Conservation (phyloP, 1,139 yeast species). For the Pichia sp. region DNA sequence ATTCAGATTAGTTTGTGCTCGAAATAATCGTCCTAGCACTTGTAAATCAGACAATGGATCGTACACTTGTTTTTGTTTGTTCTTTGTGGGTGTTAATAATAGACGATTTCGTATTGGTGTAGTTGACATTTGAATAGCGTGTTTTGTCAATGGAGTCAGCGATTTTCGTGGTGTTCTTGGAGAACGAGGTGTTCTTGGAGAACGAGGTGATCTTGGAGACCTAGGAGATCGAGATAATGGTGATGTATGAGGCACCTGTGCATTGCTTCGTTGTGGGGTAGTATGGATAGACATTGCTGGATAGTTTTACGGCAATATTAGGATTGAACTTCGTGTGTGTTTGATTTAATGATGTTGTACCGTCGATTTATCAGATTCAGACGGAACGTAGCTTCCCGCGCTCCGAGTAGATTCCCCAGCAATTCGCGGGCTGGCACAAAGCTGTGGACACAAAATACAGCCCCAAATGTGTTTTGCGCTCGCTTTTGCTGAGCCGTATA, state of each 20-base stretch:
- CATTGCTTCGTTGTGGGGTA: constrained; percentile 6
- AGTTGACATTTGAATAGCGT: constrained; percentile 26
- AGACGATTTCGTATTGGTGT: constrained; percentile 28
- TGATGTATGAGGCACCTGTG: no score
- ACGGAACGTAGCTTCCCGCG: no score
- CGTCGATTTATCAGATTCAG: no score
- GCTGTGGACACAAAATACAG: no score
- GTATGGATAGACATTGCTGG: constrained; percentile 8
- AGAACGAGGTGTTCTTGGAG: constrained; percentile 10
- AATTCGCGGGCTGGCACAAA: no score
- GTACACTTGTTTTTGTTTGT: constrained; percentile 22
- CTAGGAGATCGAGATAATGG: background rate
- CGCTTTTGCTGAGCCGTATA: no score
- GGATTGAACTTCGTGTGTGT: no score
- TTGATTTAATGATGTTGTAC: no score
- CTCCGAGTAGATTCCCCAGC: no score
- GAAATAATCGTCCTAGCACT: constrained; percentile 26
- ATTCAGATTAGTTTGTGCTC: background rate
- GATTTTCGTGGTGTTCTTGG: constrained; percentile 21
- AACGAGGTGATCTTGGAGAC: constrained; percentile 1
- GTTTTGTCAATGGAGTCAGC: constrained; percentile 28
- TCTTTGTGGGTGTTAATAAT: constrained; percentile 25
- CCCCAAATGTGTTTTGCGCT: no score
- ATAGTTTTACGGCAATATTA: no score
- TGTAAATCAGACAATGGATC: constrained; percentile 29